Conservation (phyloP, 2,329 filamentous ascomycete species). For the Grosmannia huntii region DNA sequence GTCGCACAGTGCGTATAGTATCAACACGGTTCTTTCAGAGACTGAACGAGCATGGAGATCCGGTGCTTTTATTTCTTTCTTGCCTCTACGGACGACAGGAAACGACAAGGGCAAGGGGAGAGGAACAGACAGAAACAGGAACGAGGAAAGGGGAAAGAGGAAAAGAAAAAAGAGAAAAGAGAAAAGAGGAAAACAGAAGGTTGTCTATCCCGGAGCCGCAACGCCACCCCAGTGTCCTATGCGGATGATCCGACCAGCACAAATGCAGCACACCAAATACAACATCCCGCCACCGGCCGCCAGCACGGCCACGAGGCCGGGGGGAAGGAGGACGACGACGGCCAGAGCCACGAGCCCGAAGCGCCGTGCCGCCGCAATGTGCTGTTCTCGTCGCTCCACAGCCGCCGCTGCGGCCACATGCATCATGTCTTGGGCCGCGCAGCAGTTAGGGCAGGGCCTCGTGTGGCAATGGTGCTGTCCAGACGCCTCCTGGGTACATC, state of each 20-base stretch:
- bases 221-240: slow-evolving; percentile 5
- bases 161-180: background rate
- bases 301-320: slow-evolving; percentile 25
- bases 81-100: background rate
- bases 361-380: slow-evolving; percentile 28
- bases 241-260: slow-evolving; percentile 5
- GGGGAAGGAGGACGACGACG: slow-evolving; percentile 34
- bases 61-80: background rate
- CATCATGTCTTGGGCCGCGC: background rate
- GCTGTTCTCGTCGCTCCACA: slow-evolving; percentile 21
- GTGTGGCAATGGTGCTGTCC: background rate
- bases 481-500: background rate
- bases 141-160: background rate
- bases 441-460: background rate
- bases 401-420: background rate
- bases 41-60: too few species aligned
- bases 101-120: background rate
- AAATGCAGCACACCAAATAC: slow-evolving; percentile 24
- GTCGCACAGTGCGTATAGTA: background rate
- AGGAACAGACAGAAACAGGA: background rate
- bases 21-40: too few species aligned
- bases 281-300: slow-evolving; percentile 22
- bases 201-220: slow-evolving; percentile 7
- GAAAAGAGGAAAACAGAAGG: background rate
- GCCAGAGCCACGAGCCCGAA: slow-evolving; percentile 29